Evolutionary conservation across 75 land plant genomes (phyloP), one percentile per base, ranked within the genome.

Genomic region (Picea glauca): DNA sequence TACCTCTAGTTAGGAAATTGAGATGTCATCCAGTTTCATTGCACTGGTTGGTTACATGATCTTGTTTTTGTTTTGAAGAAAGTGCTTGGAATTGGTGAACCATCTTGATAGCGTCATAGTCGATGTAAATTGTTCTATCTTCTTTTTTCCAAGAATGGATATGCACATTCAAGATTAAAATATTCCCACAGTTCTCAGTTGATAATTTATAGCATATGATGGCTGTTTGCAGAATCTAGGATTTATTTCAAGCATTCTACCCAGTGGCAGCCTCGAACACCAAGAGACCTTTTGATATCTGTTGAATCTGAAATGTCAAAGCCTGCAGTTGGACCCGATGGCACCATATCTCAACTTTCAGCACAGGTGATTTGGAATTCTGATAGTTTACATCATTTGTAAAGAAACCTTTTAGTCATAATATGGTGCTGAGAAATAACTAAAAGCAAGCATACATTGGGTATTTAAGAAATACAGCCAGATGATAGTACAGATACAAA

Each of bases 231-330:
- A 96, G 99, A 95, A 74, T 95, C 99, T 46, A 94, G 85, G 60
- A 78, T 97, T 65, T 93, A 93, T 78, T 93, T 93, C 84, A 97
- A 97, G 88, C 90, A 97, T 80, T 78, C 91, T 57, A 90, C 93
- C 72, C 84, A 70, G 50, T 97, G 99, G 99, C 84, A 84, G 38
- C 99, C 99, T 65, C 89, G 94, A n/a, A 84, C 89, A 3, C 83
- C 93, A 58, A 87, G 96, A 78, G 99, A 97, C 83, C 90, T 97
- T 56, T 89, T 91, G 85, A 82, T 97, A 58, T 97, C 99, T 75
- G 93, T 94, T 61, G 88, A 95, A 65, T 88, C 97, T 74, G 95
- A 94, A 83, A 87, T 80, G 20, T 87, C 85, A 13, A 77, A 82
- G 58, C 85, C 88, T 74, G 32, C 87, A 80, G 38, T 72, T 77